These are phyloP conservation scores for Scalesia atractyloides DNA, from an alignment of 129 eudicot species.

Conservation along the genomic window DNA sequence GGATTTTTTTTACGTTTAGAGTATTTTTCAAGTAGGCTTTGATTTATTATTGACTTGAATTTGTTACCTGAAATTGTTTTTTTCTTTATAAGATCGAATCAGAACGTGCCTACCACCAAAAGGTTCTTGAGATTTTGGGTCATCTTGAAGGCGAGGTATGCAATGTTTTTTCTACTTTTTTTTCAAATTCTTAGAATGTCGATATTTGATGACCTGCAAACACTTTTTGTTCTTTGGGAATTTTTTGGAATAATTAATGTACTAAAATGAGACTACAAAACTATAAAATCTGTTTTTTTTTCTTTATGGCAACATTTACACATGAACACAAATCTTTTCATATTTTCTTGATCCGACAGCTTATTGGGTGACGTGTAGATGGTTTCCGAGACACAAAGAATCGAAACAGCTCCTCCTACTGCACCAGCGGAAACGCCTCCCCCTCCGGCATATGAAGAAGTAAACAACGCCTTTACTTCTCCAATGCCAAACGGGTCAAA, in stretches of 20 bases:
- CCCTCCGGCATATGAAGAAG: slow-evolving; percentile 68
- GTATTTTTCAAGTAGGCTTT: too few relatives aligned
- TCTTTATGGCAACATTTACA: too few relatives aligned
- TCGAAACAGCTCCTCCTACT: slow-evolving; percentile 70
- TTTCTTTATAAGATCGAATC: slow-evolving; percentile 68
- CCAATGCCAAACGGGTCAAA: slow-evolving; percentile 57
- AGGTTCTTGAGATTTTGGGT: slow-evolving; percentile 77
- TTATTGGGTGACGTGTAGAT: slow-evolving; percentile 49
- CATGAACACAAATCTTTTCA: neutral
- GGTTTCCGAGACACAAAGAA: slow-evolving; percentile 67
- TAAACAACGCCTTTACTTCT: slow-evolving; percentile 53
- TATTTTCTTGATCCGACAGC: neutral
- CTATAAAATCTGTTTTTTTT: neutral
- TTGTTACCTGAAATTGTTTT: neutral
- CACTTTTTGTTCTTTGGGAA: neutral
- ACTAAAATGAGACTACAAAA: neutral
- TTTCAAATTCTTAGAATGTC: neutral
- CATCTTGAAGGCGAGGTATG: slow-evolving; percentile 91
- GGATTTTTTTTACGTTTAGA: too few relatives aligned
- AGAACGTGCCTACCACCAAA: slow-evolving; percentile 83
- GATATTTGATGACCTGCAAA: neutral
- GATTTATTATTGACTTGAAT: too few relatives aligned
- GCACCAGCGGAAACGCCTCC: slow-evolving; percentile 51
- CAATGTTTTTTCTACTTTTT: neutral
- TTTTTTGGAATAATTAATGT: neutral